phyloP scores from a whole-genome alignment of 2,329 filamentous ascomycete species.

The Colletotrichum camelliae region DNA sequence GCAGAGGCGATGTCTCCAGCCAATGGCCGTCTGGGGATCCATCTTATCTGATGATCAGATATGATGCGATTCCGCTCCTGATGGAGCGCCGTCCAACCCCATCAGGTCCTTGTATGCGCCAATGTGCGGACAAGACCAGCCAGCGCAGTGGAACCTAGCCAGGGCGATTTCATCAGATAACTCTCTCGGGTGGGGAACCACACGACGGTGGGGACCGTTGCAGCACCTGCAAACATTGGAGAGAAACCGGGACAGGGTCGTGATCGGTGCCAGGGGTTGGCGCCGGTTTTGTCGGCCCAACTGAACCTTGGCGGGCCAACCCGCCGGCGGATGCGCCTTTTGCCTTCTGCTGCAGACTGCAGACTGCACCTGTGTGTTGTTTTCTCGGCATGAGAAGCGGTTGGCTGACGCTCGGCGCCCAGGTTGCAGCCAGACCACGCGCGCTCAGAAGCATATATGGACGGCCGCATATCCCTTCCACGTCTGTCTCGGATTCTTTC shows the following conservation, averaged over 20 bases:
- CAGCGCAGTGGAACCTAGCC: neutral
- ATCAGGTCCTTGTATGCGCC: neutral
- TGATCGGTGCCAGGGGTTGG: conserved; percentile 8
- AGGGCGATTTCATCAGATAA: conserved; percentile 14
- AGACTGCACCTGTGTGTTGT: neutral
- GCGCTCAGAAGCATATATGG: conserved; percentile 7
- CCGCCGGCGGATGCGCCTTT: neutral
- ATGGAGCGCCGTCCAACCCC: neutral
- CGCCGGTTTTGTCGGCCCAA: conserved; percentile 10
- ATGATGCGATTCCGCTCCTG: conserved; percentile 15
- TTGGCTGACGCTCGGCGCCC: conserved; percentile 12
- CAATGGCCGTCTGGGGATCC: conserved; percentile 5
- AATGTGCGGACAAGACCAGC: neutral
- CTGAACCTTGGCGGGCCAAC: conserved; percentile 3
- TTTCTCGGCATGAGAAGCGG: conserved; percentile 10
- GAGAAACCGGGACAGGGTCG: neutral
- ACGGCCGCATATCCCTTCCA: neutral
- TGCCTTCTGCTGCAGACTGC: neutral
- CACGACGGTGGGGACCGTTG: neutral
- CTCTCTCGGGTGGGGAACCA: conserved; percentile 6
- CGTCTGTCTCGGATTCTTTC: neutral
- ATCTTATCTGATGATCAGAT: conserved; percentile 27
- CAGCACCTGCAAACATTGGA: neutral
- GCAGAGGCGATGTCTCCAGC: neutral
- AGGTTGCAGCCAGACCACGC: neutral